phyloP scores from a whole-genome alignment of 768 basidiomycete genomes.

The Boletus edulis region DNA sequence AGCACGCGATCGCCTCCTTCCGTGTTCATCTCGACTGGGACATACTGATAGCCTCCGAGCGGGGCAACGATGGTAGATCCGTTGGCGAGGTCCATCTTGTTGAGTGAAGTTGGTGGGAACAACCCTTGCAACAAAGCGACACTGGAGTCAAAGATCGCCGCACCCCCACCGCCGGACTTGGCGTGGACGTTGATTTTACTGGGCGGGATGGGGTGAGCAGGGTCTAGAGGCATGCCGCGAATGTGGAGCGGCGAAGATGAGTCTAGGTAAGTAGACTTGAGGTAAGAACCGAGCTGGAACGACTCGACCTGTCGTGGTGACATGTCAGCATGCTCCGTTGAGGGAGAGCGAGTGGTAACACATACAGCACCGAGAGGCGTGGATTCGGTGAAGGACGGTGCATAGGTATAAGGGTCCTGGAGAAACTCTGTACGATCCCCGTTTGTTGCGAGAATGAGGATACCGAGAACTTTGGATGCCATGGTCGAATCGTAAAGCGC shows the following conservation, averaged over 20 bases:
- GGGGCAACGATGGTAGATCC: constrained; percentile 69
- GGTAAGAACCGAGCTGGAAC: constrained; percentile 55
- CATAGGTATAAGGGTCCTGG: constrained; percentile 72
- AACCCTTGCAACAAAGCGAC: constrained; percentile 81
- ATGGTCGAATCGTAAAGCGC: constrained; percentile 18
- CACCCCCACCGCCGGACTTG: constrained; percentile 79
- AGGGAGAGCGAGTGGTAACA: background rate
- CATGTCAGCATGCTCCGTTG: constrained; percentile 4
- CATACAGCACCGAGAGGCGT: constrained; percentile 76
- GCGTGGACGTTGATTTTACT: constrained; percentile 70
- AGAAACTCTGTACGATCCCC: constrained; percentile 69
- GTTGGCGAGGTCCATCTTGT: constrained; percentile 75
- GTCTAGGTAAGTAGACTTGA: constrained; percentile 67
- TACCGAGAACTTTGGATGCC: constrained; percentile 55
- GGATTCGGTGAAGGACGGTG: constrained; percentile 59
- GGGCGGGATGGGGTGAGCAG: constrained; percentile 55
- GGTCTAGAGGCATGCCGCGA: constrained; percentile 62
- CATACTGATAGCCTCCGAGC: constrained; percentile 84
- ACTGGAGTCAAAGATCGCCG: constrained; percentile 79
- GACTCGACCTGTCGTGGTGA: constrained; percentile 56
- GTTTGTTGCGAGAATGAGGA: constrained; percentile 73
- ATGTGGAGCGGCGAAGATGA: constrained; percentile 66
- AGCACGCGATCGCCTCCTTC: constrained; percentile 65
- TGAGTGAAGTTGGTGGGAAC: constrained; percentile 70
- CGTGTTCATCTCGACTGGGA: constrained; percentile 61